Base-by-base conservation (phyloP, 768 basidiomycete genomes). In the Auriscalpium orientale region DNA sequence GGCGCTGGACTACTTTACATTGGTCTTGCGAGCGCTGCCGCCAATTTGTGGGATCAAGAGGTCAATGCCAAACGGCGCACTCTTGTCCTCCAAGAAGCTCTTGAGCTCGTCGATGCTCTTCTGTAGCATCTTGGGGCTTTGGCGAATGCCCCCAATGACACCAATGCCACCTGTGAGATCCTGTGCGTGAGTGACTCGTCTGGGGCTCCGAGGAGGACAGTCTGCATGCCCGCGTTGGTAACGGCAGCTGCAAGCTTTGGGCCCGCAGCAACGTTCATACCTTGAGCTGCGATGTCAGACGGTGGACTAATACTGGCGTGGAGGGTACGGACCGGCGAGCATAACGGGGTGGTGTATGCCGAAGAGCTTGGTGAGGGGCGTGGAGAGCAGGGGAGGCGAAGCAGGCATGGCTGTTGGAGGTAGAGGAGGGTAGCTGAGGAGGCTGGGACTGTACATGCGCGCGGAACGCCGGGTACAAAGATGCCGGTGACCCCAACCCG, bases 181-280 rank as follows among this genome's bases (percentile, higher is more conserved):
- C 8, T 16, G 44, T 6, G 18, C 33, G 21, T 46, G 0, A 28
- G 40, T n/a, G n/a, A 49, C 37, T 12, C 28, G 15, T 15, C 22
- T n/a, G 9, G 8, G 22, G 21, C 12, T 16, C 35, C 35, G 10
- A 10, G 33, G 45, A 28, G n/a, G 15, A 16, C 49, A 11, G 28
- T 2, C 8, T 38, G 58, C 68, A 46, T 58, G 77, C 87, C 92
- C 20, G 92, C 82, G 65, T 94, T 94, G n/a, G 90, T 90, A n/a
- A 94, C 90, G 1, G 89, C 83, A 20, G 91, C 92, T 18, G 91
- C 91, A 8, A 94, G 73, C 69, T 78, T 86, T 11, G 91, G 89
- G 7, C 89, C 89, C 48, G 91, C 88, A 51, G 90, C 91, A 35
- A 92, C 84, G 65, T 89, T 91, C 90, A 92, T 91, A 54, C 86